These are phyloP conservation scores for Phlebopus sp. DNA, from an alignment of 1,284 basidiomycete species.

Conservation along the genomic window DNA sequence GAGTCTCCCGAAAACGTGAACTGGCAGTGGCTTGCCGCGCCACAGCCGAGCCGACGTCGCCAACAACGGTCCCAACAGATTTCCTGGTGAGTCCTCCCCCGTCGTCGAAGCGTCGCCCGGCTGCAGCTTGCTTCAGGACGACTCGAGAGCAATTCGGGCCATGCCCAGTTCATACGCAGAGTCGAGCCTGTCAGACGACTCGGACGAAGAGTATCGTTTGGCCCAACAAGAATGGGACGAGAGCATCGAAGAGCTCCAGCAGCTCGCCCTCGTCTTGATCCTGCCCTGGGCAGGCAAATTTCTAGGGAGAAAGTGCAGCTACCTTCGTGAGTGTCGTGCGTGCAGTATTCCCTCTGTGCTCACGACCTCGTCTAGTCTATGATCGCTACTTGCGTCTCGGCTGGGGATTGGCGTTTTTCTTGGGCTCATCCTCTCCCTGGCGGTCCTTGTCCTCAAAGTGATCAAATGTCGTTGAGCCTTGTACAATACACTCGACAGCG, in stretches of 20 bases:
- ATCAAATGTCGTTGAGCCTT: constrained; percentile 7
- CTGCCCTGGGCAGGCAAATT: constrained; percentile 88
- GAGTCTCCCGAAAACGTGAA: constrained; percentile 1
- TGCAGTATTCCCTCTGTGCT: constrained; percentile 10
- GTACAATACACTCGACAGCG: constrained; percentile 5
- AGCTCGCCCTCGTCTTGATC: constrained; percentile 76
- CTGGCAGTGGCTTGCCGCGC: not conserved
- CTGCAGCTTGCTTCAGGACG: not conserved
- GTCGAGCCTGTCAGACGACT: constrained; percentile 55
- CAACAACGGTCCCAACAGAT: not conserved
- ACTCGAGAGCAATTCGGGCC: not conserved
- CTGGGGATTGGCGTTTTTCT: constrained; percentile 64
- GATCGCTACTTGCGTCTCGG: constrained; percentile 70
- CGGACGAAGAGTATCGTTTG: constrained; percentile 66
- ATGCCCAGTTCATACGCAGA: constrained; percentile 46
- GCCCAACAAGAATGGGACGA: constrained; percentile 94
- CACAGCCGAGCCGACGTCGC: constrained; percentile 1
- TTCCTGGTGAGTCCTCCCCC: too few species aligned
- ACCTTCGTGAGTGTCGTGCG: constrained; percentile 64
- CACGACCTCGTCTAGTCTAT: constrained; percentile 50
- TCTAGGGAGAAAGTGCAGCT: constrained; percentile 81
- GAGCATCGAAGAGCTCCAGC: constrained; percentile 78
- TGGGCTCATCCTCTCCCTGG: constrained; percentile 37
- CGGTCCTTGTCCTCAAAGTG: constrained; percentile 22
- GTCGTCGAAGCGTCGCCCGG: too few species aligned